Percentiles rank a stretch among this genome's conserved stretches.
Evolutionary conservation across 176 grass and related monocot species (phyloP).

Genomic region (Phoenix roebelenii): DNA sequence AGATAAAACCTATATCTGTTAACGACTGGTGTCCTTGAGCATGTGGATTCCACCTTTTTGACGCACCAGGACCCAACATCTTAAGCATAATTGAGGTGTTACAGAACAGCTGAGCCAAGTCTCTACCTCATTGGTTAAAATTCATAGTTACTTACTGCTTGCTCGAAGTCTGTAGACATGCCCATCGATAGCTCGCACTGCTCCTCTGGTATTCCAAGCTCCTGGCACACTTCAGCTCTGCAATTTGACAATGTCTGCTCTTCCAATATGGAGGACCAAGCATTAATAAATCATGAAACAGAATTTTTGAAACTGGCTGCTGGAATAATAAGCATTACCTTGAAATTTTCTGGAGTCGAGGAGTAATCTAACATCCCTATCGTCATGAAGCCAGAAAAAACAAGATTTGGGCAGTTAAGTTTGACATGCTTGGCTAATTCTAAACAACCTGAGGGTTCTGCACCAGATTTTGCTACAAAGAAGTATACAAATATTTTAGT

Average conservation of each 20-base stretch:
- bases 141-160: conserved; percentile 43
- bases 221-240: conserved; percentile 47
- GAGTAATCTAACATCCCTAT: conserved; percentile 99
- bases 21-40: too few species aligned
- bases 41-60: too few species aligned
- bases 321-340: conserved; percentile 28
- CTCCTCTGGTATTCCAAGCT: conserved; percentile 43
- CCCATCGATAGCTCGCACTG: conserved; percentile 86
- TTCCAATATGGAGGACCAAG: background rate
- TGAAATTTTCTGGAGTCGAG: conserved; percentile 91
- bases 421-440: conserved; percentile 88
- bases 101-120: too few species aligned
- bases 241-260: conserved; percentile 50
- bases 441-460: conserved; percentile 67
- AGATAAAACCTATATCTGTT: too few species aligned
- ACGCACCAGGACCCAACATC: too few species aligned
- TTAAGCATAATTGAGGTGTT: too few species aligned
- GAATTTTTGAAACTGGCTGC: too few species aligned
- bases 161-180: conserved; percentile 85
- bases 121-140: too few species aligned
- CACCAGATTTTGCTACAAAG: conserved; percentile 87
- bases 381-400: conserved; percentile 97
- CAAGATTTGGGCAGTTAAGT: conserved; percentile 70
- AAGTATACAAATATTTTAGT: background rate
- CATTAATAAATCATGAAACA: too few species aligned